phyloP scores from a whole-genome alignment of 129 eudicot species.

The carrot (Daucus carota) region DH1_v3.0 NC_030389.2:37007501-37008000 shows the following conservation, averaged over 20 bases:
- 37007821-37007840: neutral
- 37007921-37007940: neutral
- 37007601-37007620: slow-evolving; percentile 75
- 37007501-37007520: neutral
- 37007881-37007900: neutral
- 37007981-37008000: slow-evolving; percentile 8
- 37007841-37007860: neutral
- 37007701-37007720: too few relatives aligned
- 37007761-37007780: neutral
- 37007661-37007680: slow-evolving; percentile 24
- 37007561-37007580: slow-evolving; percentile 49
- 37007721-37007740: too few relatives aligned
- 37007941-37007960: neutral
- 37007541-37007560: slow-evolving; percentile 61
- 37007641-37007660: slow-evolving; percentile 24
- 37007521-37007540: slow-evolving; percentile 16
- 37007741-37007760: too few relatives aligned
- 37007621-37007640: slow-evolving; percentile 60
- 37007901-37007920: neutral
- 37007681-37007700: slow-evolving; percentile 32
- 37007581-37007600: slow-evolving; percentile 54
- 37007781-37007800: neutral
- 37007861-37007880: neutral
- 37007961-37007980: slow-evolving; percentile 40
- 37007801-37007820: neutral